Evolutionary conservation across 495 filamentous ascomycete species (phyloP).

Genomic region (Lophiotrema nucula): DNA sequence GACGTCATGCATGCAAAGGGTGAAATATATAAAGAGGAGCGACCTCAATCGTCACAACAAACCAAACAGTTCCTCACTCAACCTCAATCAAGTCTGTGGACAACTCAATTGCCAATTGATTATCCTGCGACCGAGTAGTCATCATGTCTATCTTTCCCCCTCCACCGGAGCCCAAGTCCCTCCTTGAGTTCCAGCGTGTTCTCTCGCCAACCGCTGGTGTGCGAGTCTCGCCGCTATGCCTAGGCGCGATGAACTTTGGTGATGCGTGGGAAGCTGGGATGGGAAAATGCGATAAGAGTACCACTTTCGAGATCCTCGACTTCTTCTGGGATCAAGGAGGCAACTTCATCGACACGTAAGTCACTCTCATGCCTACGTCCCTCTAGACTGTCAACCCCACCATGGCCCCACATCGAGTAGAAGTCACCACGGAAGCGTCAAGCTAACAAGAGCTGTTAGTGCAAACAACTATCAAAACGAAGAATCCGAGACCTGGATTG

Average conservation of each 20-base stretch:
- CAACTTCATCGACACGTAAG: conserved; percentile 78
- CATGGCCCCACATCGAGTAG: neutral
- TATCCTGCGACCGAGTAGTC: neutral
- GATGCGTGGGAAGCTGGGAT: conserved; percentile 50
- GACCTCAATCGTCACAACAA: neutral
- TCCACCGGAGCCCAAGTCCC: conserved; percentile 3
- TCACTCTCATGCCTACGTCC: conserved; percentile 27
- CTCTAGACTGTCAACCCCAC: conserved; percentile 1
- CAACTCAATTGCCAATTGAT: neutral
- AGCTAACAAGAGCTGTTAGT: conserved; percentile 1
- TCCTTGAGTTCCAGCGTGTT: conserved; percentile 39
- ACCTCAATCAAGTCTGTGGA: neutral
- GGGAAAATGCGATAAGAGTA: conserved; percentile 61
- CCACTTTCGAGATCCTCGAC: conserved; percentile 63
- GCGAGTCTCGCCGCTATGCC: conserved; percentile 58
- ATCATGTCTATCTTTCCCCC: conserved; percentile 10
- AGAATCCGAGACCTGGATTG: conserved; percentile 70
- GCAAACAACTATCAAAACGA: conserved; percentile 60
- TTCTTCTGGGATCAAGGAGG: conserved; percentile 64
- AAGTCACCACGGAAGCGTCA: neutral
- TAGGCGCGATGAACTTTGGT: conserved; percentile 66
- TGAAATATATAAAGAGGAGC: neutral
- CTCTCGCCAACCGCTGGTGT: conserved; percentile 60
- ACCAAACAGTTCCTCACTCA: neutral
- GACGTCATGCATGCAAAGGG: no score